Evolutionary conservation across 2,329 filamentous ascomycete species (phyloP).

Genomic region (Talaromyces sp.): DNA sequence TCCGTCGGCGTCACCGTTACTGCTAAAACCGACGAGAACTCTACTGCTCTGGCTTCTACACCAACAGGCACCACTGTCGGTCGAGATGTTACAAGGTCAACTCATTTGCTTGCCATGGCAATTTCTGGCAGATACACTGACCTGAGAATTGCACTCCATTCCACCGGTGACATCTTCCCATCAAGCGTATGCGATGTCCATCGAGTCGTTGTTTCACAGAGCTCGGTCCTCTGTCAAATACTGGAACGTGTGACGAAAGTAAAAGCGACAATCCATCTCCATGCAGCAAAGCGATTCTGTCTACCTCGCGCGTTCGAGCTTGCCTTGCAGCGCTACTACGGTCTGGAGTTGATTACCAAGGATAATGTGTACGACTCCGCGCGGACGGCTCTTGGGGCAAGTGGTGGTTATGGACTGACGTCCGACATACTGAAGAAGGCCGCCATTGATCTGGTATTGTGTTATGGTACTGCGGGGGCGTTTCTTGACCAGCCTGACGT

Average conservation of each 20-base stretch:
- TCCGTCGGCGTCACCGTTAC: neutral
- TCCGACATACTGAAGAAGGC: constrained; percentile 22
- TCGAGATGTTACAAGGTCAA: neutral
- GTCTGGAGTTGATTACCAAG: constrained; percentile 22
- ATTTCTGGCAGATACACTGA: constrained; percentile 23
- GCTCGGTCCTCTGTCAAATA: constrained; percentile 23
- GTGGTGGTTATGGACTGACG: constrained; percentile 3
- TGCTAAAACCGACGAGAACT: neutral
- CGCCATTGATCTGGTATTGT: constrained; percentile 30
- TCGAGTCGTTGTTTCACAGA: constrained; percentile 26
- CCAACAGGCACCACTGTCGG: neutral
- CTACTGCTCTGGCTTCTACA: neutral
- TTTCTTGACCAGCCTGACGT: constrained; percentile 28
- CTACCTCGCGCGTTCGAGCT: constrained; percentile 26
- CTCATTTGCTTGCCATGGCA: constrained; percentile 20
- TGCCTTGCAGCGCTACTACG: constrained; percentile 30
- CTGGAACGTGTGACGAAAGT: constrained; percentile 15
- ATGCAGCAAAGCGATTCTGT: constrained; percentile 24
- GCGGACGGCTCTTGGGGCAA: constrained; percentile 17
- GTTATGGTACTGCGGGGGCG: constrained; percentile 30
- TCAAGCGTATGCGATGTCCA: constrained; percentile 24
- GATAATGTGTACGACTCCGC: constrained; percentile 21
- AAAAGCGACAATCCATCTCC: constrained; percentile 19
- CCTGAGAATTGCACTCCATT: constrained; percentile 24
- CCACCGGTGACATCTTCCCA: constrained; percentile 20